Evolutionary conservation across 768 basidiomycete genomes (phyloP).

Genomic region (Leucocoprinus birnbaumii): DNA sequence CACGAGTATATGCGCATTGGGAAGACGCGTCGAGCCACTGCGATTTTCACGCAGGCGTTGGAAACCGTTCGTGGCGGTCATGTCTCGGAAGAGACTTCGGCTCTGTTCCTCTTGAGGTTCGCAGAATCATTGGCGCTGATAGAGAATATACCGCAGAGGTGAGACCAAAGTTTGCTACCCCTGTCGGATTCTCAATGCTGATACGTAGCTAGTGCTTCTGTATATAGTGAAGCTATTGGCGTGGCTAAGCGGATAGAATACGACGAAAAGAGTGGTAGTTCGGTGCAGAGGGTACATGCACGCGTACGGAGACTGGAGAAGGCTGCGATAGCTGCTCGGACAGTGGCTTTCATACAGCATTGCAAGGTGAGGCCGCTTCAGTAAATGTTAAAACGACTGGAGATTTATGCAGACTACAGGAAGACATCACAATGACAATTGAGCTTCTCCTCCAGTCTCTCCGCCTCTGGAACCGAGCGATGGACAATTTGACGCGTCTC

Average conservation of each 20-base stretch:
- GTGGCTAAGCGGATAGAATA: conserved; percentile 38
- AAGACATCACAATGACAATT: conserved; percentile 56
- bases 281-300: conserved; percentile 52
- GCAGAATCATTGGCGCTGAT: conserved; percentile 61
- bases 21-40: conserved; percentile 61
- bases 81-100: conserved; percentile 48
- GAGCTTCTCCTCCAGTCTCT: conserved; percentile 64
- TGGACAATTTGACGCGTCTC: conserved; percentile 64
- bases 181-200: no score
- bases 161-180: no score
- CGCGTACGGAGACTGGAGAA: conserved; percentile 62
- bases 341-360: conserved; percentile 67
- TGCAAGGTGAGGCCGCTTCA: conserved; percentile 44
- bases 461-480: conserved; percentile 78
- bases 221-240: conserved; percentile 60
- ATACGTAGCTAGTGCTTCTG: conserved; percentile 32
- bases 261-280: conserved; percentile 47
- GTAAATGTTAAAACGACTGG: not conserved
- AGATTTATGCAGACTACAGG: conserved; percentile 34
- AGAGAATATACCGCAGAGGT: conserved; percentile 66
- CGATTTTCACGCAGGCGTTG: conserved; percentile 60
- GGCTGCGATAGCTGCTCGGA: conserved; percentile 68
- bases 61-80: conserved; percentile 38
- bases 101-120: conserved; percentile 59
- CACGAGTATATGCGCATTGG: conserved; percentile 81